A percentile compares a stretch with the other conserved stretches of the same genome.
Evolutionary conservation across 805 yeast species (phyloP).

Genomic region (Candida maris): DNA sequence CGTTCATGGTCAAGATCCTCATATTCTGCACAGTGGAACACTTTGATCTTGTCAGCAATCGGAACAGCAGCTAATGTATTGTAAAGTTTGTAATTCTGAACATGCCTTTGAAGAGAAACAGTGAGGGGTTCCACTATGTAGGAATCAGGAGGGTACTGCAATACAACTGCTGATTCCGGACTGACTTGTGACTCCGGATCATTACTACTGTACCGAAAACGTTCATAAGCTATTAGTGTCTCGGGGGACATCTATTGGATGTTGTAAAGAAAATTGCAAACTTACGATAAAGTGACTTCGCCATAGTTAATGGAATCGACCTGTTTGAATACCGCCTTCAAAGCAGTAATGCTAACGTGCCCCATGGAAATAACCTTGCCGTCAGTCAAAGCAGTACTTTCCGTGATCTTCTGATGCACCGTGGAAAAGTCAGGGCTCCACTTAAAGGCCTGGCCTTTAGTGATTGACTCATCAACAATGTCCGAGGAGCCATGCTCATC

Average conservation of each 20-base stretch:
- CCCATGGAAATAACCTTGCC: slow-evolving; percentile 67
- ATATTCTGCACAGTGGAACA: slow-evolving; percentile 84
- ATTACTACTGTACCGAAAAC: too few species aligned
- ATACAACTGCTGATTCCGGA: slow-evolving; percentile 17
- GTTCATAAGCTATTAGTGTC: too few species aligned
- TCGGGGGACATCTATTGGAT: too few species aligned
- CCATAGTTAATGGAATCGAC: slow-evolving; percentile 47
- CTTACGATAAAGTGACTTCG: slow-evolving; percentile 52
- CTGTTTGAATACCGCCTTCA: slow-evolving; percentile 66
- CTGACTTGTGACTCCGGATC: background rate
- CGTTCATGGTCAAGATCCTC: slow-evolving; percentile 81
- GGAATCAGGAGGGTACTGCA: slow-evolving; percentile 36
- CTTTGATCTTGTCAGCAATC: slow-evolving; percentile 24
- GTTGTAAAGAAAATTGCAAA: slow-evolving; percentile 10
- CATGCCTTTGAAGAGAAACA: slow-evolving; percentile 31
- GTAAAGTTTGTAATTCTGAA: slow-evolving; percentile 7
- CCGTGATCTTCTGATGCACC: slow-evolving; percentile 53
- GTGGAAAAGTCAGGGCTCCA: slow-evolving; percentile 84
- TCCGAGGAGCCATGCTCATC: slow-evolving; percentile 26
- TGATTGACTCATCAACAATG: slow-evolving; percentile 45
- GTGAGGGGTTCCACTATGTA: slow-evolving; percentile 43
- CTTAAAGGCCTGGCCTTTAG: slow-evolving; percentile 47
- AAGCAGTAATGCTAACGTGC: slow-evolving; percentile 60
- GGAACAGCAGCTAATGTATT: slow-evolving; percentile 6
- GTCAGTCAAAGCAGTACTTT: slow-evolving; percentile 51